A percentile compares a stretch with the other conserved stretches of the same genome.
Evolutionary conservation across 306 rosid species (phyloP).

Genomic region (Quercus suber): DNA sequence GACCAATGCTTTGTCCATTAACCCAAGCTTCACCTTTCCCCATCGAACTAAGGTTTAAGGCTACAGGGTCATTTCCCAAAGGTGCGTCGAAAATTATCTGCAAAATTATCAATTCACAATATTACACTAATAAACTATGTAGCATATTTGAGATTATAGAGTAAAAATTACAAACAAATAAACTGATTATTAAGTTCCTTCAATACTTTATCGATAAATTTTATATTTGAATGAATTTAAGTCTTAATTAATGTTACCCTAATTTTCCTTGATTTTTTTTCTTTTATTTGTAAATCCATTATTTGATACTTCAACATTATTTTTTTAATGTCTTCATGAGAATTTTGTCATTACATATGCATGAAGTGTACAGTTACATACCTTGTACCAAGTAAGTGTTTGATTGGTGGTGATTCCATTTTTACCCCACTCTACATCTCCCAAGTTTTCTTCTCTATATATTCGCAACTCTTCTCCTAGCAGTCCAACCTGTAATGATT

Average conservation of each 20-base stretch:
- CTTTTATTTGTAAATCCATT: too few species aligned
- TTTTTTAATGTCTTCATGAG: too few species aligned
- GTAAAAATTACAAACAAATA: too few species aligned
- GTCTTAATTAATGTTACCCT: too few species aligned
- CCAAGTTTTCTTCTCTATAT: slow-evolving; percentile 35
- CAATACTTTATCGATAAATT: too few species aligned
- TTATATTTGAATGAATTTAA: too few species aligned
- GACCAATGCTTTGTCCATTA: slow-evolving; percentile 72
- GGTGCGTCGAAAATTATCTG: slow-evolving; percentile 55
- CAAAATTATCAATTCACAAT: slow-evolving; percentile 1
- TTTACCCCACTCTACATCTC: slow-evolving; percentile 37
- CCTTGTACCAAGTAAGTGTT: slow-evolving; percentile 66
- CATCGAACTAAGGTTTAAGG: slow-evolving; percentile 55
- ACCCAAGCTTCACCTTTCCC: slow-evolving; percentile 77
- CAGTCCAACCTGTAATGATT: slow-evolving; percentile 47
- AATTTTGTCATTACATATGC: too few species aligned
- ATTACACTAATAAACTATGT: not conserved
- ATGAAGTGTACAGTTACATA: not conserved
- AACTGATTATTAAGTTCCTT: too few species aligned
- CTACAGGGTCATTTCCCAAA: slow-evolving; percentile 47
- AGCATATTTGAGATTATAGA: too few species aligned
- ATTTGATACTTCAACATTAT: too few species aligned
- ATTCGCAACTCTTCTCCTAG: slow-evolving; percentile 50
- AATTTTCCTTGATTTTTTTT: too few species aligned
- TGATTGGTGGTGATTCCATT: slow-evolving; percentile 26